phyloP scores from a whole-genome alignment of 768 basidiomycete species.

The Agaricus blazei region DNA sequence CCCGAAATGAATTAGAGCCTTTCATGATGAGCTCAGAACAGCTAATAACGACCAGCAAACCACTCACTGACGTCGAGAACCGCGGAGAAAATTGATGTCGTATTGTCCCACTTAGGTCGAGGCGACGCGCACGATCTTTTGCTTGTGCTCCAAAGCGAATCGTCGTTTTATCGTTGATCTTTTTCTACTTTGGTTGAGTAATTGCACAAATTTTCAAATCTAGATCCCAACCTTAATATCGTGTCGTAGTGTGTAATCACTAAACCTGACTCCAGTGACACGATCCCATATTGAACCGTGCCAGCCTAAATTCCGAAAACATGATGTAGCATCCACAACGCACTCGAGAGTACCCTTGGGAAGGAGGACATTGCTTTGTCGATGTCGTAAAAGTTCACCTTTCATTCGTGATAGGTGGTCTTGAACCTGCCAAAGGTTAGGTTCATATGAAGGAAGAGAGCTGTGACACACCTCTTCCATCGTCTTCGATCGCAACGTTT shows the following conservation, averaged over 20 bases:
- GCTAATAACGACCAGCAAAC: slow-evolving; percentile 4
- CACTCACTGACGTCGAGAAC: slow-evolving; percentile 39
- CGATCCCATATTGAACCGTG: not conserved
- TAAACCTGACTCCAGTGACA: slow-evolving; percentile 4
- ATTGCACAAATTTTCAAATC: not conserved
- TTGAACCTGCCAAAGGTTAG: slow-evolving; percentile 33
- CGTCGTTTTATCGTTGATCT: slow-evolving; percentile 39
- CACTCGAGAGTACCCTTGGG: slow-evolving; percentile 41
- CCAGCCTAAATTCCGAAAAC: slow-evolving; percentile 11
- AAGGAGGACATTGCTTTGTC: slow-evolving; percentile 33
- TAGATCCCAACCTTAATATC: slow-evolving; percentile 9
- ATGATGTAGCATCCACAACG: slow-evolving; percentile 39
- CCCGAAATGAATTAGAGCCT: slow-evolving; percentile 37
- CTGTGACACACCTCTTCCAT: slow-evolving; percentile 38
- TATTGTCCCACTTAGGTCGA: slow-evolving; percentile 60
- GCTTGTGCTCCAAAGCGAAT: slow-evolving; percentile 28
- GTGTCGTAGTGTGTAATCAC: slow-evolving; percentile 7
- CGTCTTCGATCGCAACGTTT: slow-evolving; percentile 31
- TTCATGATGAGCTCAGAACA: slow-evolving; percentile 1
- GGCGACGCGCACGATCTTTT: slow-evolving; percentile 20
- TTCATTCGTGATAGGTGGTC: slow-evolving; percentile 35
- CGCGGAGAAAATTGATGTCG: slow-evolving; percentile 75
- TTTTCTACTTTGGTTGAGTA: slow-evolving; percentile 31
- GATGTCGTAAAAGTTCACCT: slow-evolving; percentile 29
- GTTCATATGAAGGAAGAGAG: not conserved